Percentiles rank a stretch among this genome's conserved stretches.
Conservation (phyloP, 306 rosid species). For the Lagenaria siceraria region DNA sequence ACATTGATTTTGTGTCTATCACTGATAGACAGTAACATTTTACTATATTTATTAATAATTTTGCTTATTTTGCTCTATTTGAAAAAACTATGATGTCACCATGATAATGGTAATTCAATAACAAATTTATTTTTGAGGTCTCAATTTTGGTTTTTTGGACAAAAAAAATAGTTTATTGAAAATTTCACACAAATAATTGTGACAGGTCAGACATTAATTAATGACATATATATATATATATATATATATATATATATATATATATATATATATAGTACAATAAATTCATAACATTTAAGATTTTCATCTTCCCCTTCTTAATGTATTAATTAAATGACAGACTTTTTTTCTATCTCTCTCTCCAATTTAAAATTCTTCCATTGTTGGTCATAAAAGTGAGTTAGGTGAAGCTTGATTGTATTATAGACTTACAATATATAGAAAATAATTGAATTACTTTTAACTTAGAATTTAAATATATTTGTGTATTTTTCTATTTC, state of each 20-base stretch:
- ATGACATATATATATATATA: too few species aligned
- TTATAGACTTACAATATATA: neutral
- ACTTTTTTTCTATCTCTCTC: neutral
- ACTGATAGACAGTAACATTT: too few species aligned
- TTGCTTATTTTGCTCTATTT: too few species aligned
- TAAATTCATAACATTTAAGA: neutral
- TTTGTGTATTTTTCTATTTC: too few species aligned
- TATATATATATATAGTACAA: neutral
- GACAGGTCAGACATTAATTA: neutral
- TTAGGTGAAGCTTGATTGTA: neutral
- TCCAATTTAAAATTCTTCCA: neutral
- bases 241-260: too few species aligned
- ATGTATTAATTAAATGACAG: neutral
- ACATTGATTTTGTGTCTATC: too few species aligned
- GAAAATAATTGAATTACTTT: neutral
- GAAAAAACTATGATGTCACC: too few species aligned
- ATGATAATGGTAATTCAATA: too few species aligned
- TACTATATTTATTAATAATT: too few species aligned
- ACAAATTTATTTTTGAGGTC: too few species aligned
- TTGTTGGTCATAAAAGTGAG: neutral
- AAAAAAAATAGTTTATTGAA: neutral
- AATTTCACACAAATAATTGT: neutral
- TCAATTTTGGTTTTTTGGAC: too few species aligned
- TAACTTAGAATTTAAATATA: neutral
- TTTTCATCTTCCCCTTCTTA: neutral